phyloP scores from a whole-genome alignment of 2,329 filamentous ascomycete species.

The Penicillium sp. region DNA sequence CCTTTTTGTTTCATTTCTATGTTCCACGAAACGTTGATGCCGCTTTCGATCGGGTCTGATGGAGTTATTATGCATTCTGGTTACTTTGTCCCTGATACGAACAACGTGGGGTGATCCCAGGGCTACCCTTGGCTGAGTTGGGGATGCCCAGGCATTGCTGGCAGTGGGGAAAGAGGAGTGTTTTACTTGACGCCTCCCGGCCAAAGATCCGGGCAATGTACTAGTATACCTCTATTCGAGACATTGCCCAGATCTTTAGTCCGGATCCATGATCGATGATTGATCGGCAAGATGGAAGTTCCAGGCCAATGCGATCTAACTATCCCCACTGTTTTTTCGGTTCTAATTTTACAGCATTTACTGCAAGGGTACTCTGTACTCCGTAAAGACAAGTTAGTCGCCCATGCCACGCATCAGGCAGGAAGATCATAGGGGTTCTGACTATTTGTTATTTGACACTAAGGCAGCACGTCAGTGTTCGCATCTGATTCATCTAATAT shows the following conservation, averaged over 20 bases:
- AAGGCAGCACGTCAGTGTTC: slow-evolving; percentile 14
- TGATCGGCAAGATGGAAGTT: neutral
- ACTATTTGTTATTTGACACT: slow-evolving; percentile 7
- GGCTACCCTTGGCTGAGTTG: neutral
- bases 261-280: neutral
- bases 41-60: neutral
- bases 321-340: neutral
- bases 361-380: neutral
- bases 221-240: neutral
- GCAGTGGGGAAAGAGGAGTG: neutral
- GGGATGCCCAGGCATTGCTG: neutral
- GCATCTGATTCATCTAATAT: slow-evolving; percentile 23
- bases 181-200: neutral
- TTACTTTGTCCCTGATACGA: neutral
- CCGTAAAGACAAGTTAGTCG: neutral
- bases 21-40: slow-evolving; percentile 1
- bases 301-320: neutral
- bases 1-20: neutral
- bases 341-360: neutral
- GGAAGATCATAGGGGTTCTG: neutral
- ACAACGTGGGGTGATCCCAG: neutral
- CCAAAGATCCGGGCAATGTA: neutral
- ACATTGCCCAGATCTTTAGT: neutral
- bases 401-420: slow-evolving; percentile 1
- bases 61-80: neutral